Conservation (phyloP, 192 early-diverging fungal species). For the Blastocladiella britannica region DNA sequence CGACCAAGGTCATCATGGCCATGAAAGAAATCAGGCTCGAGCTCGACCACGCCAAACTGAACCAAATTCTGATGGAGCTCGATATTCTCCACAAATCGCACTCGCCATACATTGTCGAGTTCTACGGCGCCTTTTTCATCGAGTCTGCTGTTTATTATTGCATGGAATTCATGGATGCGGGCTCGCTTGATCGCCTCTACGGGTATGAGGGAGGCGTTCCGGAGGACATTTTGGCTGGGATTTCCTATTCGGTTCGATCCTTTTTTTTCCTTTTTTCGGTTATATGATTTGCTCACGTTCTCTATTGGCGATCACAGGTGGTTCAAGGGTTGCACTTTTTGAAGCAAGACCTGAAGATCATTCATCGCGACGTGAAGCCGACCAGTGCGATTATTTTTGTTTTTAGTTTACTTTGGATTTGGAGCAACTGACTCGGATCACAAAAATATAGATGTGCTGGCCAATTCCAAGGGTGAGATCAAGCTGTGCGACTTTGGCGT, state of each 20-base stretch:
- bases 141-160: constrained; percentile 92
- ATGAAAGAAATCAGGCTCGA: constrained; percentile 84
- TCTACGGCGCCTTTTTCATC: constrained; percentile 91
- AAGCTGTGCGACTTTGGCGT: constrained; percentile 97
- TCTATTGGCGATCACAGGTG: constrained; percentile 24
- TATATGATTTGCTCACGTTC: constrained; percentile 2
- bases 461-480: constrained; percentile 66
- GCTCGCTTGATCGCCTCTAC: constrained; percentile 62
- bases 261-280: not conserved
- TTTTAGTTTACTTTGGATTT: too few species aligned
- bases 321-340: constrained; percentile 64
- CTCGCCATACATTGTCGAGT: constrained; percentile 84
- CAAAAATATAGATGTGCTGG: constrained; percentile 46
- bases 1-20: constrained; percentile 74
- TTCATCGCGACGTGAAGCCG: constrained; percentile 39
- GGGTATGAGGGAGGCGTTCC: constrained; percentile 52
- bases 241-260: constrained; percentile 43
- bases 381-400: not conserved
- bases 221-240: constrained; percentile 54
- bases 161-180: constrained; percentile 97
- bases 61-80: constrained; percentile 90
- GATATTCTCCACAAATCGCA: constrained; percentile 74
- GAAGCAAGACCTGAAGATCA: constrained; percentile 68
- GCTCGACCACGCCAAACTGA: constrained; percentile 64
- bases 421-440: too few species aligned